A percentile compares a stretch with the other conserved stretches of the same genome.
Evolutionary conservation across 441 rosid species (phyloP).

Genomic region (Pelargonium exstipulatum): DNA sequence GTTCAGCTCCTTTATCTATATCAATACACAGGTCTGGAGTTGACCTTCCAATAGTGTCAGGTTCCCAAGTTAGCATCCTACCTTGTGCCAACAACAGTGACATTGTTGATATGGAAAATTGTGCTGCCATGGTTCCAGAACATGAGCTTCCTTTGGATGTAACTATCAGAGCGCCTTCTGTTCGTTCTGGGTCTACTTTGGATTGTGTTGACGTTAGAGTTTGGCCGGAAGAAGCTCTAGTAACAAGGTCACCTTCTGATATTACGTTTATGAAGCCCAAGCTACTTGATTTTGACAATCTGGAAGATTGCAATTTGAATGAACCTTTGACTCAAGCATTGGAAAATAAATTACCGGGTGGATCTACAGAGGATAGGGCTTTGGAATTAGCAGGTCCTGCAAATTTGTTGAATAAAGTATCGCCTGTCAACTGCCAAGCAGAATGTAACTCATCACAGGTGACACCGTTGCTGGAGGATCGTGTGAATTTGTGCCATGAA

Average conservation of each 20-base stretch:
- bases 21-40: constrained; percentile 21
- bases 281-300: constrained; percentile 45
- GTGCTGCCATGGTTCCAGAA: constrained; percentile 18
- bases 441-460: constrained; percentile 20
- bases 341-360: constrained; percentile 26
- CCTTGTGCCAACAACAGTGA: constrained; percentile 20
- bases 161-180: constrained; percentile 22
- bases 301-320: constrained; percentile 27
- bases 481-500: constrained; percentile 23
- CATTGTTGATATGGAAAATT: constrained; percentile 16
- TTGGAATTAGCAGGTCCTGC: constrained; percentile 22
- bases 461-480: constrained; percentile 26
- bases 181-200: constrained; percentile 24
- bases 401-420: constrained; percentile 24
- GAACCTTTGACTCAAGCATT: constrained; percentile 25
- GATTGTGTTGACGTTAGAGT: constrained; percentile 24
- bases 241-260: constrained; percentile 26
- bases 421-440: constrained; percentile 27
- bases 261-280: constrained; percentile 35
- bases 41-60: constrained; percentile 23
- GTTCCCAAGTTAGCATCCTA: constrained; percentile 18
- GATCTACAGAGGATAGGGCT: constrained; percentile 21
- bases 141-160: constrained; percentile 14
- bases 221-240: constrained; percentile 26
- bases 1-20: constrained; percentile 11